Base-by-base conservation (phyloP, 768 basidiomycete genomes). In the Auriscalpium orientale region DNA sequence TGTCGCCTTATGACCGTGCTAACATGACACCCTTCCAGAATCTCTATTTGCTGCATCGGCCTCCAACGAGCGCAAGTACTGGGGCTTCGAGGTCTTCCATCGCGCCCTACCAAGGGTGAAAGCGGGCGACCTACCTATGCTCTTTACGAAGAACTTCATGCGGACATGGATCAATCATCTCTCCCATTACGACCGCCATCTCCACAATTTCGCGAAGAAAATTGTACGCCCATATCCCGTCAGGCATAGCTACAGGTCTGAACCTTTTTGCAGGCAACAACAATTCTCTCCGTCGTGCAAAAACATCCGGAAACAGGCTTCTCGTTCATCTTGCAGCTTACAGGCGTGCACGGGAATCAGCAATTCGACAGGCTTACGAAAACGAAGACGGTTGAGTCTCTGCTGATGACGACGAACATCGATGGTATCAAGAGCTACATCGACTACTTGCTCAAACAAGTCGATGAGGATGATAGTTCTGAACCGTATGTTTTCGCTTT, bases 101-200 rank as follows among this genome's bases (percentile, higher is more conserved):
- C 87, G 82, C 60, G 84, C 91, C 8, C 73, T 97, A 44, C 78
- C 81, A 15, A 83, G 84, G 38, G 78, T 91, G 34, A 74, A 79
- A 15, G 70, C 81, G 16, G 71, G 79, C 46, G 85, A 82, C 53
- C 76, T 95, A 63, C 87, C 91, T 0, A 85, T 91, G 79, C 75
- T 98, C 36, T 94, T 99, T 68, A 95, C 91, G 18, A 87, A 87
- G 64, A 94, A 97, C 68, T 90, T 97, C 65, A 94, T 98, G 89
- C 85, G 93, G 38, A 87, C 87, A 38, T 95, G 95, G 91, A 95
- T 95, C 57, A 95, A 95, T 67, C 94, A 98, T 69, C 77, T 99
- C 20, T 89, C 91, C 0, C 85, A 90, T 53, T 79, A 78, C 46
- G 95, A 98, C 69, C 81, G 93, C 51, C 88, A 93, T 67, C 72